Base-by-base conservation (phyloP, 805 yeast species). In the Teunomyces kruisii region DNA sequence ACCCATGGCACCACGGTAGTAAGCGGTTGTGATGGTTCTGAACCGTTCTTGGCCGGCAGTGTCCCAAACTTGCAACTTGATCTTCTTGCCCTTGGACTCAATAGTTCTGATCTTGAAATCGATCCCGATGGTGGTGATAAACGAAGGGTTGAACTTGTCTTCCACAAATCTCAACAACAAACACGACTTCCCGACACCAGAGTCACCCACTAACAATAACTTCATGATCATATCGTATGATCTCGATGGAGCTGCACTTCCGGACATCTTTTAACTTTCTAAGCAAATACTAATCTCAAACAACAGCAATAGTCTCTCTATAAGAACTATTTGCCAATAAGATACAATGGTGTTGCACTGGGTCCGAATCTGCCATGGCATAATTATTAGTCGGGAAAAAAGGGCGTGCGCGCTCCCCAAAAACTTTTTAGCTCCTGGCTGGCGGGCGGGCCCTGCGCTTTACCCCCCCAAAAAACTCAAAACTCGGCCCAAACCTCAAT, bases 1-100 rank as follows among this genome's bases (percentile, higher is more conserved):
- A 51, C 95, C 95, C 83, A 85, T 84, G 46, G 95, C 94, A 46
- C 95, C 95, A 67, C 95, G 81, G 68, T 87, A 87, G 68, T 87
- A 87, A 1, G 95, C 92, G n/a, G 94, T 86, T 40, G 94, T 91
- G 70, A 90, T 90, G 33, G 96, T 88, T 71, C 96, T 81, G 73
- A 90, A 90, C 61, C 97, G 78, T 66, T 90, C 97, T 71, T 90
- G 97, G n/a, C 97, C 97, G 1, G 97, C 97, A 32, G 97, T 90
- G 65, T 90, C 97, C 97, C 97, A 86, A 36, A 92, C 87, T 68
- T 94, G 99, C 63, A 92, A 79, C 72, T 94, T 94, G 68, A 94
- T 87, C 53, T 86, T 86, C 69, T 88, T 87, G 43, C 96, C 97
- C 52, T 92, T 92, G 53, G 91, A 79, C 57, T 92, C 97, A 55